Conservation (phyloP, 106 monocot genomes). For the Acanthochlamys bracteata region DNA sequence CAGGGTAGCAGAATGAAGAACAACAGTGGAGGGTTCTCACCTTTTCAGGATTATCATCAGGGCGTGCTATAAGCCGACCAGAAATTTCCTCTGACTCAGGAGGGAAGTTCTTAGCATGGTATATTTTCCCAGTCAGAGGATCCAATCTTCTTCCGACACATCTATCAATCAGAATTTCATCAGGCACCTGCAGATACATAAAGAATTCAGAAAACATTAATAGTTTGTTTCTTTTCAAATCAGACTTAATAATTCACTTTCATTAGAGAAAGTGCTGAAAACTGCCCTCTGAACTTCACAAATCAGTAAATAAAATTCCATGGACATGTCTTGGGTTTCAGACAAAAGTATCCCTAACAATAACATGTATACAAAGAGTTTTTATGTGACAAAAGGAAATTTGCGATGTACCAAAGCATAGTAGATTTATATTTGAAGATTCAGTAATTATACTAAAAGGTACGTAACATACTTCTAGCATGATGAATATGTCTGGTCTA, state of each 20-base stretch:
- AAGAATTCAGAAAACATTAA: slow-evolving; percentile 9
- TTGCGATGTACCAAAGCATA: slow-evolving; percentile 1
- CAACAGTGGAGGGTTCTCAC: slow-evolving; percentile 31
- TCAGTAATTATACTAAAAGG: no score
- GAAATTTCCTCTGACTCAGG: slow-evolving; percentile 84
- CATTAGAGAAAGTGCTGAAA: no score
- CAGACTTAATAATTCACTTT: no score
- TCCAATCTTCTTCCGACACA: slow-evolving; percentile 96
- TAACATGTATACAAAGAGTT: no score
- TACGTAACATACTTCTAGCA: slow-evolving; percentile 57
- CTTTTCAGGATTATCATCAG: slow-evolving; percentile 83
- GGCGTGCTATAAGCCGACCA: slow-evolving; percentile 58
- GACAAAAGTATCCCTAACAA: no score
- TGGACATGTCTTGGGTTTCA: no score
- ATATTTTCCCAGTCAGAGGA: slow-evolving; percentile 84
- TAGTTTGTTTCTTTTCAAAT: not conserved
- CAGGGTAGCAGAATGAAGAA: not conserved
- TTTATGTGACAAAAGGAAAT: not conserved
- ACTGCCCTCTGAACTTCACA: no score
- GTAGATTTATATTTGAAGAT: not conserved
- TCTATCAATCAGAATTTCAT: slow-evolving; percentile 89
- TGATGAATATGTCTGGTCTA: slow-evolving; percentile 69
- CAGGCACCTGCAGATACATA: slow-evolving; percentile 78
- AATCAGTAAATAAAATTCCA: no score
- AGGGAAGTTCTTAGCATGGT: slow-evolving; percentile 73